phyloP scores from a whole-genome alignment of 106 monocot genomes.

The Allium cepa region DNA sequence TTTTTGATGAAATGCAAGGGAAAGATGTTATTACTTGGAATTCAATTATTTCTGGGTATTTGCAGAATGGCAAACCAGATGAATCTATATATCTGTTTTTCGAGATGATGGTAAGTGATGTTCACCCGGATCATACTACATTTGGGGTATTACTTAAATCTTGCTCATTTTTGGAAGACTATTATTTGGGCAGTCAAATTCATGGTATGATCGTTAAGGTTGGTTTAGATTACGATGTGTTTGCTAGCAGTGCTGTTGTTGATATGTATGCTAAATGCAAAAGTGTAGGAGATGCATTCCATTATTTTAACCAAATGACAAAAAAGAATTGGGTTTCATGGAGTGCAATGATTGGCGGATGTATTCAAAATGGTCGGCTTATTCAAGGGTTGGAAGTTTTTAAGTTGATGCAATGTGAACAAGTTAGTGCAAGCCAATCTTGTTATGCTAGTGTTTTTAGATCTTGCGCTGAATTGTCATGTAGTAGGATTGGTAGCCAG shows the following conservation, averaged over 20 bases:
- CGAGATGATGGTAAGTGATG: slow-evolving; percentile 19
- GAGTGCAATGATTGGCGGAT: slow-evolving; percentile 75
- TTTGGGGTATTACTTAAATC: slow-evolving; percentile 47
- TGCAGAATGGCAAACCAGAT: slow-evolving; percentile 11
- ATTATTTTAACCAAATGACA: slow-evolving; percentile 52
- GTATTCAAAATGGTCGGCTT: slow-evolving; percentile 43
- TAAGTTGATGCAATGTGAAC: slow-evolving; percentile 47
- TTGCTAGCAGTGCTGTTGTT: slow-evolving; percentile 44
- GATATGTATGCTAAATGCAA: slow-evolving; percentile 89
- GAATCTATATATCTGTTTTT: slow-evolving; percentile 27
- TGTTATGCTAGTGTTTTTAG: slow-evolving; percentile 78
- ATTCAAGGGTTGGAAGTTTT: slow-evolving; percentile 47
- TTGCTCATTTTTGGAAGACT: slow-evolving; percentile 21
- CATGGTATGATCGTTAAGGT: slow-evolving; percentile 34
- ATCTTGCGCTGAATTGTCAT: slow-evolving; percentile 47
- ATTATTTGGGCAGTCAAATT: slow-evolving; percentile 34
- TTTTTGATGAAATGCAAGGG: slow-evolving; percentile 39
- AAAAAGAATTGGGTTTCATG: slow-evolving; percentile 72
- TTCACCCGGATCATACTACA: slow-evolving; percentile 32
- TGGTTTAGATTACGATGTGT: slow-evolving; percentile 38
- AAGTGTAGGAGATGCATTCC: slow-evolving; percentile 26
- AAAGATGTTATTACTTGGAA: slow-evolving; percentile 62
- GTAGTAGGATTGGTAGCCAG: slow-evolving; percentile 32
- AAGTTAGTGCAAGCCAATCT: slow-evolving; percentile 52
- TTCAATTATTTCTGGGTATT: slow-evolving; percentile 38